Base-by-base conservation (phyloP, 106 monocot genomes). In the Dendrobium catenatum region DNA sequence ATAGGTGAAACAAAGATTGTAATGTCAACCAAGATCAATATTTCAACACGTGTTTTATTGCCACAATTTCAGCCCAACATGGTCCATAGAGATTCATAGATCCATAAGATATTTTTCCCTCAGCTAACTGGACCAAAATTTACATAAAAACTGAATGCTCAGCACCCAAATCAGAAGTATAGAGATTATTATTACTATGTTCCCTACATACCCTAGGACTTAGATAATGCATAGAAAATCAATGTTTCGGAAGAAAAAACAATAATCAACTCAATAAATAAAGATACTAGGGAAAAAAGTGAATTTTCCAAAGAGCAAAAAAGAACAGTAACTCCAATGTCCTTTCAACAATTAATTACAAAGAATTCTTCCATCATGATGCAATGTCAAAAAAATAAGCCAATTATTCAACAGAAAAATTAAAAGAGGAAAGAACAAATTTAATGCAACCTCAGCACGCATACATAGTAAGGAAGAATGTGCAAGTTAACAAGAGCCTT, bases 401-500 rank as follows among this genome's bases (percentile, higher is more conserved):
- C 41, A 44, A 74, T 74, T 74, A 6, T 74, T 74, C 42, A 42
- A 19, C 41, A 74, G 42, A 74, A n/a, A 42, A 6, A 74, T 6
- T 6, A 2, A 43, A 74, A 33, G 37, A 10, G 5, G 20, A 44
- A 4, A 70, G 16, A 9, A 70, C 15, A 9, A 70, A 16, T 13
- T 29, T 15, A 70, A 40, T 10, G 70, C 11, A 70, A 37, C 15
- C 6, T 27, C 1, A 20, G 54, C 18, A 5, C 29, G 54, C 49
- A 51, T 41, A n/a, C 22, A 24, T 31, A 9, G 55, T 24, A 27
- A 1, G 55, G 15, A 78, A 51, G 20, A 78, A 47, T 54, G 77
- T 78, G 77, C 79, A 79, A 48, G 17, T 51, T 22, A 6, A 20
- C 79, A n/a, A 54, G 78, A 51, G 79, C 24, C 56, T 54, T 24